Conservation (phyloP, 768 basidiomycete species). For the Boletus sp. region DNA sequence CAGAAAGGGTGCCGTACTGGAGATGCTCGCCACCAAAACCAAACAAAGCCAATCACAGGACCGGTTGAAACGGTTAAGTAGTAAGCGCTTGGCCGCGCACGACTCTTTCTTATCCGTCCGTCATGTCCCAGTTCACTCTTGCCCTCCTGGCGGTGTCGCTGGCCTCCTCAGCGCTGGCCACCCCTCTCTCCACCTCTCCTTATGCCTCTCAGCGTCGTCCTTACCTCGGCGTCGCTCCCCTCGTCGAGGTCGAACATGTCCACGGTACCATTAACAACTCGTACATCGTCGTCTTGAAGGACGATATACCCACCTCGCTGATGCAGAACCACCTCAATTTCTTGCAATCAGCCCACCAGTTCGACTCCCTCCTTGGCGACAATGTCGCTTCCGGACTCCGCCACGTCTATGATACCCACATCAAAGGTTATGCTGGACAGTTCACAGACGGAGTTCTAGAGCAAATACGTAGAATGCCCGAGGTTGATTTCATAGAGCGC, state of each 20-base stretch:
- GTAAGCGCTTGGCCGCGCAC: slow-evolving; percentile 1
- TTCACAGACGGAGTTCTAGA: slow-evolving; percentile 73
- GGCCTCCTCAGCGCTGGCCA: slow-evolving; percentile 35
- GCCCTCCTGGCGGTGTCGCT: slow-evolving; percentile 40
- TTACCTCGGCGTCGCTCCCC: slow-evolving; percentile 57
- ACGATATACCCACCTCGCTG: slow-evolving; percentile 53
- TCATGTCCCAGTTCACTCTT: slow-evolving; percentile 35
- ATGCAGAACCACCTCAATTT: slow-evolving; percentile 79
- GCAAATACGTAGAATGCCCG: slow-evolving; percentile 76
- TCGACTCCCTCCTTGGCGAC: slow-evolving; percentile 49
- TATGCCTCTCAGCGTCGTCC: slow-evolving; percentile 38
- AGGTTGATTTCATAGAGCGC: slow-evolving; percentile 89
- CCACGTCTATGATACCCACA: slow-evolving; percentile 75
- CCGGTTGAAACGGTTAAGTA: slow-evolving; percentile 24
- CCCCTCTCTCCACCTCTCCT: slow-evolving; percentile 45
- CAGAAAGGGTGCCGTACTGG: neutral
- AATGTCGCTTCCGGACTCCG: slow-evolving; percentile 50
- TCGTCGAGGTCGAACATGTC: slow-evolving; percentile 56
- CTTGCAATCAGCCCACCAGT: slow-evolving; percentile 60
- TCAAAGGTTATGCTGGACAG: slow-evolving; percentile 78
- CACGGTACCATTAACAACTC: slow-evolving; percentile 82
- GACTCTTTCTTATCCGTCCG: slow-evolving; percentile 21
- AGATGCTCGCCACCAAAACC: slow-evolving; percentile 22
- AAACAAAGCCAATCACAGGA: slow-evolving; percentile 30
- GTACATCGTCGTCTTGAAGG: slow-evolving; percentile 92